Conservation (phyloP, 1,139 yeast species). For the Arxiozyma slooffiae region DNA sequence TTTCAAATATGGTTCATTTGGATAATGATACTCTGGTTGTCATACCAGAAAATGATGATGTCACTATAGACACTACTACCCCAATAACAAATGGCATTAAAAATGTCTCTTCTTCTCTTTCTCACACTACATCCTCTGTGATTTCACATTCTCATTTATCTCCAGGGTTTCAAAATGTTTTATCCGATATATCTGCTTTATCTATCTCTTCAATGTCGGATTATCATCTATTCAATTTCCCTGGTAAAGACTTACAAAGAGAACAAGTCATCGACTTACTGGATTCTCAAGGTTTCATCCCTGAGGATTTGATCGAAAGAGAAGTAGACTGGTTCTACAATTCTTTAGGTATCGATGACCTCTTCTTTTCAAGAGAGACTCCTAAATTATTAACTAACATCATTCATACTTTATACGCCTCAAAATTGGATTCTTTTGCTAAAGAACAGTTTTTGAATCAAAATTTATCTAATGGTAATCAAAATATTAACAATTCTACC, state of each 20-base stretch:
- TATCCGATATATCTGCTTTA: constrained; percentile 31
- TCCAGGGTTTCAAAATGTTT: not conserved
- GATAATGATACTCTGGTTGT: not conserved
- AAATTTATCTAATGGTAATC: constrained; percentile 12
- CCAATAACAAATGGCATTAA: not conserved
- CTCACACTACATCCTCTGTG: not conserved
- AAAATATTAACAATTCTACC: constrained; percentile 14
- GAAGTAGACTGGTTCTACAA: constrained; percentile 90
- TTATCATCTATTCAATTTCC: constrained; percentile 65
- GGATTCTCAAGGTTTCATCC: constrained; percentile 80
- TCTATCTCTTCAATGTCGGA: constrained; percentile 42
- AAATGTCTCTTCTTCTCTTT: not conserved
- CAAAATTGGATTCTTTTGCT: constrained; percentile 83
- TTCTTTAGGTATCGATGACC: constrained; percentile 80
- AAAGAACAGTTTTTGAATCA: constrained; percentile 33
- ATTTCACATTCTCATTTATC: not conserved
- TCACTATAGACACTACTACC: not conserved
- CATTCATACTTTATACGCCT: constrained; percentile 77
- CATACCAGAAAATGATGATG: not conserved
- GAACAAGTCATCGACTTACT: constrained; percentile 74
- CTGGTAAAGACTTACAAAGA: constrained; percentile 73
- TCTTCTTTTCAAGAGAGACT: constrained; percentile 79
- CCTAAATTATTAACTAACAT: constrained; percentile 74
- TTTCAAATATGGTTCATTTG: not conserved
- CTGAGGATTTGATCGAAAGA: constrained; percentile 72